Conservation (phyloP, 208 protist genomes). For the Crithidia mellificae region DNA sequence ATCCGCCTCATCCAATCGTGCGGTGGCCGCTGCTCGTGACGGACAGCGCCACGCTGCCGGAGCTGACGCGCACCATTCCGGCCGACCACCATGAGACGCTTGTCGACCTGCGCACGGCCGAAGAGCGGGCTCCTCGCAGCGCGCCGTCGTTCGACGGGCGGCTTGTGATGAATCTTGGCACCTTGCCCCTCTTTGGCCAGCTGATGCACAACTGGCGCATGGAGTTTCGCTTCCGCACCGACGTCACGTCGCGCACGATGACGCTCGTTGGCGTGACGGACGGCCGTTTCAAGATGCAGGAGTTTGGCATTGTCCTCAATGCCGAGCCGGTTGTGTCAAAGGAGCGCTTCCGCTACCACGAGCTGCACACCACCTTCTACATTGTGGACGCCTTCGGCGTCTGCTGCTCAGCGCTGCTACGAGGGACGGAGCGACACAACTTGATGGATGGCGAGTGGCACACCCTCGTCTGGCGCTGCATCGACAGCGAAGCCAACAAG, state of each 20-base stretch:
- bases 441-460: slow-evolving; percentile 89
- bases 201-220: slow-evolving; percentile 88
- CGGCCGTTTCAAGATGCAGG: slow-evolving; percentile 83
- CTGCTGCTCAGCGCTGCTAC: slow-evolving; percentile 81
- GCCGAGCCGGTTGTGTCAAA: slow-evolving; percentile 78
- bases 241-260: slow-evolving; percentile 75
- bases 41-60: slow-evolving; percentile 52
- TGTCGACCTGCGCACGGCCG: slow-evolving; percentile 48
- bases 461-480: slow-evolving; percentile 84
- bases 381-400: slow-evolving; percentile 81
- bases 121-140: slow-evolving; percentile 52
- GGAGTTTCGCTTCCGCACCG: slow-evolving; percentile 84
- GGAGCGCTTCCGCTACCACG: slow-evolving; percentile 83
- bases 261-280: slow-evolving; percentile 82
- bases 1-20: slow-evolving; percentile 49
- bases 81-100: slow-evolving; percentile 80
- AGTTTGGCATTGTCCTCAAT: slow-evolving; percentile 87
- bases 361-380: slow-evolving; percentile 84
- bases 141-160: slow-evolving; percentile 79
- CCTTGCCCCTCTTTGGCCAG: slow-evolving; percentile 73
- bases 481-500: slow-evolving; percentile 87
- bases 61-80: slow-evolving; percentile 73
- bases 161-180: slow-evolving; percentile 79
- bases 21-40: slow-evolving; percentile 76
- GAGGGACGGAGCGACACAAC: slow-evolving; percentile 79